phyloP scores from a whole-genome alignment of 768 basidiomycete genomes.

The Mycena chlorophos region DNA sequence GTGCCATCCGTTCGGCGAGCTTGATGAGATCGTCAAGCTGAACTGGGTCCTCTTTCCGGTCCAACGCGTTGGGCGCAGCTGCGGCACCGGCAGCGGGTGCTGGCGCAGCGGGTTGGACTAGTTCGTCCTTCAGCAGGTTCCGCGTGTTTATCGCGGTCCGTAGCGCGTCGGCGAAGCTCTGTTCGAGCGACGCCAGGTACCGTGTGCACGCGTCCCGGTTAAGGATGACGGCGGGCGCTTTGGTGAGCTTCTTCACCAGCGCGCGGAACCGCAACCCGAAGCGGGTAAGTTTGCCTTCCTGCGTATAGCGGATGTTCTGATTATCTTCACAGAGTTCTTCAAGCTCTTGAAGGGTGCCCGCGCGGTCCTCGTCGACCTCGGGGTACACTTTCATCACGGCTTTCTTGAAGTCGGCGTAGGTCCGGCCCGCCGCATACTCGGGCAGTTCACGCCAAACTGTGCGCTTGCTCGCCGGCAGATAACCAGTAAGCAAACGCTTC shows the following conservation, averaged over 20 bases:
- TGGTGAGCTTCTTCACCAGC: conserved; percentile 1
- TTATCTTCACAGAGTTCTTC: not conserved
- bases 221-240: conserved; percentile 2
- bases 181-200: not conserved
- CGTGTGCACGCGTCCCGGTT: conserved; percentile 1
- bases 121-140: conserved; percentile 8
- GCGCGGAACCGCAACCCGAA: not conserved
- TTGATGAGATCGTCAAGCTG: too few relatives aligned
- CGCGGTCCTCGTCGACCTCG: conserved; percentile 2
- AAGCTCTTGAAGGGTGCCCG: not conserved
- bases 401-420: conserved; percentile 3
- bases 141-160: conserved; percentile 5
- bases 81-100: too few relatives aligned
- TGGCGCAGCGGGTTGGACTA: too few relatives aligned
- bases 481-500: not conserved
- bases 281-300: not conserved
- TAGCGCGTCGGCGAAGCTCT: conserved; percentile 4
- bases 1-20: too few relatives aligned
- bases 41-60: too few relatives aligned
- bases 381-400: too few relatives aligned
- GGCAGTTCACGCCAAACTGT: not conserved
- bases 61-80: too few relatives aligned
- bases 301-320: not conserved
- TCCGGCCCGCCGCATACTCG: not conserved
- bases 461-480: not conserved